phyloP scores from a whole-genome alignment of 345 rosid genomes.

The Rubroshorea leprosula region DNA sequence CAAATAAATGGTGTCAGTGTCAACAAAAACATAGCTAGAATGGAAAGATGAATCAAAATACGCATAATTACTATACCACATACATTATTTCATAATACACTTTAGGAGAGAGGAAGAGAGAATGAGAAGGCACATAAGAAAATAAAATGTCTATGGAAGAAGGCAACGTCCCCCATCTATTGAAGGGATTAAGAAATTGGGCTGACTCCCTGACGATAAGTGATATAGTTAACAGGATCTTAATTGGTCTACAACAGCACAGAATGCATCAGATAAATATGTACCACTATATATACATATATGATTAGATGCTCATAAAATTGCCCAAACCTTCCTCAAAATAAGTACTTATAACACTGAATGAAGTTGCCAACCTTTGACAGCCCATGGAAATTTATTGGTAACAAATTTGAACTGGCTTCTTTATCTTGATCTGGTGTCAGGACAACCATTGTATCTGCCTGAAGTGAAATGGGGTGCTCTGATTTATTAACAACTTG shows the following conservation, averaged over 20 bases:
- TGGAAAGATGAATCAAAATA: neutral
- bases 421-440: slow-evolving; percentile 58
- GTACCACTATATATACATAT: too few relatives aligned
- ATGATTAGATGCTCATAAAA: neutral
- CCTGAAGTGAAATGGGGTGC: slow-evolving; percentile 47
- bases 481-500: slow-evolving; percentile 50
- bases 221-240: too few relatives aligned
- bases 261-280: too few relatives aligned
- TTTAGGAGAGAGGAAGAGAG: neutral
- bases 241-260: too few relatives aligned
- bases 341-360: neutral
- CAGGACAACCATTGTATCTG: slow-evolving; percentile 39
- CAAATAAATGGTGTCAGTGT: neutral
- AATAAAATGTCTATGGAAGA: neutral
- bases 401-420: slow-evolving; percentile 53
- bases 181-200: neutral
- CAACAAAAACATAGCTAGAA: neutral
- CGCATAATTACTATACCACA: neutral
- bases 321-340: neutral
- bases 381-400: slow-evolving; percentile 54
- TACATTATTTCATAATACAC: neutral
- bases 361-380: slow-evolving; percentile 33
- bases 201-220: neutral
- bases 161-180: neutral
- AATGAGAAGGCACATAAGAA: neutral